Conservation (phyloP, 2,329 filamentous ascomycete species). For the Talaromyces sp. region DNA sequence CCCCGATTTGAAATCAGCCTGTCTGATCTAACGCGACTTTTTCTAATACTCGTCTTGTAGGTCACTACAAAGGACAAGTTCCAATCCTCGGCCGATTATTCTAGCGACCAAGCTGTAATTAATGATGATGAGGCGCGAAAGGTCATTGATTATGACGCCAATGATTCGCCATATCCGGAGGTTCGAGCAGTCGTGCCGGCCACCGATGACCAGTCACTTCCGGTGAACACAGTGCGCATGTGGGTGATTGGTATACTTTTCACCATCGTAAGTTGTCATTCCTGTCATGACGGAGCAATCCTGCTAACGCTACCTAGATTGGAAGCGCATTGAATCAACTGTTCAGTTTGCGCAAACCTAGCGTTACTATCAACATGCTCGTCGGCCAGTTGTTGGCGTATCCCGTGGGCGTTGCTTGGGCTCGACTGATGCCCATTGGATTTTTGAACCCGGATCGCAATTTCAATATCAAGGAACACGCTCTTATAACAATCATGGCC, state of each 20-base stretch:
- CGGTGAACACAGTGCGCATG: slow-evolving; percentile 33
- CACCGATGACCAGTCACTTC: slow-evolving; percentile 26
- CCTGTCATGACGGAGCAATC: neutral
- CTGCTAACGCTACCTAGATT: slow-evolving; percentile 17
- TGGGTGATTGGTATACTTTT: slow-evolving; percentile 36
- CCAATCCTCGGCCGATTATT: neutral
- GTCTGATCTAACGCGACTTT: neutral
- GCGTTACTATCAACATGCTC: slow-evolving; percentile 34
- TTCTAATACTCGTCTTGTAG: neutral
- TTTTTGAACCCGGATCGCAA: slow-evolving; percentile 40
- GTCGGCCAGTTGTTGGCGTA: slow-evolving; percentile 43
- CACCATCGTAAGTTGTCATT: slow-evolving; percentile 26
- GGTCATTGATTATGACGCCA: slow-evolving; percentile 31
- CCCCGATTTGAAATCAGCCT: neutral
- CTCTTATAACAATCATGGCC: slow-evolving; percentile 42
- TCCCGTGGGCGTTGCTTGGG: slow-evolving; percentile 39
- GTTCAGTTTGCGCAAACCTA: slow-evolving; percentile 35
- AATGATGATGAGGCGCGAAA: slow-evolving; percentile 28
- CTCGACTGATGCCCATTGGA: slow-evolving; percentile 34
- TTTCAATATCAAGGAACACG: slow-evolving; percentile 39
- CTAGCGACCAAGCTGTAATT: slow-evolving; percentile 21
- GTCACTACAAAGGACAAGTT: neutral
- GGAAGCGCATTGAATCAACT: slow-evolving; percentile 36
- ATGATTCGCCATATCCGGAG: slow-evolving; percentile 36
- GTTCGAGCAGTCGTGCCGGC: slow-evolving; percentile 34